These are phyloP conservation scores for Termitomyces sp. DNA, from an alignment of 768 basidiomycete species.

Conservation along the genomic window DNA sequence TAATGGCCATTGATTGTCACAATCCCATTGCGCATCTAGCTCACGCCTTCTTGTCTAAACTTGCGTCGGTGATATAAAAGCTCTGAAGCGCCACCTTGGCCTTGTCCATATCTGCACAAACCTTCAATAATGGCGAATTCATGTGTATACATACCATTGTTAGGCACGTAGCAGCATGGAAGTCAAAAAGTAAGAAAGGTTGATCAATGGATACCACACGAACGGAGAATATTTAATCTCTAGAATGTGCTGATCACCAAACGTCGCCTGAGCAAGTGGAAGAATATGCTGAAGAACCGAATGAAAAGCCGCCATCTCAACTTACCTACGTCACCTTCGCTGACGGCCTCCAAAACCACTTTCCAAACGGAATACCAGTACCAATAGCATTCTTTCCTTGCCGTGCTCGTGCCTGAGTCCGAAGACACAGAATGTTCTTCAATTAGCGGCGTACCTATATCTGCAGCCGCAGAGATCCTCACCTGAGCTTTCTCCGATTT, in stretches of 20 bases:
- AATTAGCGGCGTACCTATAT: neutral
- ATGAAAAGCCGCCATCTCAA: neutral
- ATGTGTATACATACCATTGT: neutral
- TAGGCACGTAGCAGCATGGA: neutral
- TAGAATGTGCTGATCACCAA: neutral
- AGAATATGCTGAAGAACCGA: neutral
- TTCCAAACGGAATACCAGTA: neutral
- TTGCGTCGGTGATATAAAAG: neutral
- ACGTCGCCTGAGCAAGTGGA: neutral
- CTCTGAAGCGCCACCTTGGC: neutral
- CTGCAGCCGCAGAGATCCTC: neutral
- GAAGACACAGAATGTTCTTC: neutral
- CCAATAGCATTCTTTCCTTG: neutral
- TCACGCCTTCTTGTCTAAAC: neutral
- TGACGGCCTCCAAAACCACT: neutral
- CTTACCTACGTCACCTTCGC: neutral
- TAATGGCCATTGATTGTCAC: too few species aligned
- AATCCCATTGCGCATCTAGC: neutral
- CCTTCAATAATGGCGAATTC: neutral
- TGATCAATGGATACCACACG: neutral
- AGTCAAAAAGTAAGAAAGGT: neutral
- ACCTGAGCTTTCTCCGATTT: too few species aligned
- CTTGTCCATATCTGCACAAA: neutral
- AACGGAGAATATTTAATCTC: neutral
- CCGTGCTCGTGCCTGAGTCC: neutral